Conservation (phyloP, 2,329 filamentous ascomycete species). For the Zymoseptoria passerinii region DNA sequence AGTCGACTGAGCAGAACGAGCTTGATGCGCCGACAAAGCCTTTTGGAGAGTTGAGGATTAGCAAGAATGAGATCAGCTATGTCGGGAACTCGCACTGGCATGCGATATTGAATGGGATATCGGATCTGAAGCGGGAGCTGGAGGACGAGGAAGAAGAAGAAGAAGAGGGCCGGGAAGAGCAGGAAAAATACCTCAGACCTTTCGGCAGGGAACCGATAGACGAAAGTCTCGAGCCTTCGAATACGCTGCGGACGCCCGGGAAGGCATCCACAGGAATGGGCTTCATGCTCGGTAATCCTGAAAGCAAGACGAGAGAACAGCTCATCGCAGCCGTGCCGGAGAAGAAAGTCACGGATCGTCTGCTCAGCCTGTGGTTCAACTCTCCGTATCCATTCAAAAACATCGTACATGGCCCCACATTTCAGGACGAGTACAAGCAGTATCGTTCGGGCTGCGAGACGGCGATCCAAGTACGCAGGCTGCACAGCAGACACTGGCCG, state of each 20-base stretch:
- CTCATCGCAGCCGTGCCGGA: conserved; percentile 27
- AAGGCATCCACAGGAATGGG: conserved; percentile 10
- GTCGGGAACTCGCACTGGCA: conserved; percentile 80
- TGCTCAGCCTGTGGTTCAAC: conserved; percentile 30
- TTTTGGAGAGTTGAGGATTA: conserved; percentile 75
- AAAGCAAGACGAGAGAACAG: conserved; percentile 22
- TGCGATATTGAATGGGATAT: conserved; percentile 59
- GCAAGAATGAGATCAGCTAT: conserved; percentile 66
- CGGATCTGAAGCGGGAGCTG: conserved; percentile 28
- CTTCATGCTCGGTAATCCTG: conserved; percentile 21
- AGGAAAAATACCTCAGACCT: conserved; percentile 1
- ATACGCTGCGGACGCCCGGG: neutral
- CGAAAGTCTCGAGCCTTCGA: neutral
- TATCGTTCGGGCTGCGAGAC: conserved; percentile 28
- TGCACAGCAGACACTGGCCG: conserved; percentile 13
- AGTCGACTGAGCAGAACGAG: conserved; percentile 34
- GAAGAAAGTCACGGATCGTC: conserved; percentile 25
- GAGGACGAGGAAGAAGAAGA: conserved; percentile 21
- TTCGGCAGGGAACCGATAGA: conserved; percentile 9
- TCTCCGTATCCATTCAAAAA: conserved; percentile 28
- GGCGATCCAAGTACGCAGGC: conserved; percentile 13
- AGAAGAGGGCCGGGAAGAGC: conserved; percentile 9
- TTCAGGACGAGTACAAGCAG: conserved; percentile 35
- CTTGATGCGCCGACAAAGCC: conserved; percentile 51
- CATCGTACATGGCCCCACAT: conserved; percentile 54